phyloP scores from a whole-genome alignment of 2,329 filamentous ascomycete species.

The Verticillium albo-atrum region DNA sequence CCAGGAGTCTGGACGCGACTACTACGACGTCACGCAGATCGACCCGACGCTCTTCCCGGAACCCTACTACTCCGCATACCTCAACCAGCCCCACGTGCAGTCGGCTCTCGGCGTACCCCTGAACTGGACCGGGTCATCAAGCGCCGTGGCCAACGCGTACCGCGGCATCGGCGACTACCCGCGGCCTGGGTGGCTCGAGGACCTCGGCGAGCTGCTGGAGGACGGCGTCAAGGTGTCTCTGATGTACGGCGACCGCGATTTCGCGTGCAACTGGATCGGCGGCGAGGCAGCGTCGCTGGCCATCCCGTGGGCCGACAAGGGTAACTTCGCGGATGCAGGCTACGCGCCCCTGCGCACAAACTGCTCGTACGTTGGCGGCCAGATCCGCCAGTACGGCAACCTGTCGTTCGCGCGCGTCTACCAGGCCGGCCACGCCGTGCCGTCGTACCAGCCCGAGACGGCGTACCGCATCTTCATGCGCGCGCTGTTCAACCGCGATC shows the following conservation, averaged over 20 bases:
- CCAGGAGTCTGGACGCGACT: conserved; percentile 4
- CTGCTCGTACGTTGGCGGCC: conserved; percentile 51
- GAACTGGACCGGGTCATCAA: conserved; percentile 37
- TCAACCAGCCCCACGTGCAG: conserved; percentile 35
- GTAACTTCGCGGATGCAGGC: conserved; percentile 37
- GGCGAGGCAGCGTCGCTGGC: conserved; percentile 39
- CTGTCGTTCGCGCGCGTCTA: conserved; percentile 55
- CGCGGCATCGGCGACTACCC: conserved; percentile 23
- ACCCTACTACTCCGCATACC: conserved; percentile 9
- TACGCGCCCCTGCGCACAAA: conserved; percentile 60
- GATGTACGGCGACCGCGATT: conserved; percentile 48
- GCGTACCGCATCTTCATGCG: conserved; percentile 45
- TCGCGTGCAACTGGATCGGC: conserved; percentile 55
- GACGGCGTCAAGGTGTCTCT: conserved; percentile 55
- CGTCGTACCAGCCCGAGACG: conserved; percentile 44
- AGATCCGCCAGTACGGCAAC: conserved; percentile 64
- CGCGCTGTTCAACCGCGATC: conserved; percentile 22
- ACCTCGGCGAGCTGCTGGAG: conserved; percentile 37
- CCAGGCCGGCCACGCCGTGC: conserved; percentile 53
- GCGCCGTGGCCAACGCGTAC: conserved; percentile 6
- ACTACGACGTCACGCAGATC: conserved; percentile 15
- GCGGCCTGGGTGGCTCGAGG: conserved; percentile 31
- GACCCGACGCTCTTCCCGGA: conserved; percentile 13
- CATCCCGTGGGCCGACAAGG: conserved; percentile 23
- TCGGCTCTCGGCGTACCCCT: conserved; percentile 57